Evolutionary conservation across 768 basidiomycete genomes (phyloP).

Genomic region (Lepiota subincarnata): DNA sequence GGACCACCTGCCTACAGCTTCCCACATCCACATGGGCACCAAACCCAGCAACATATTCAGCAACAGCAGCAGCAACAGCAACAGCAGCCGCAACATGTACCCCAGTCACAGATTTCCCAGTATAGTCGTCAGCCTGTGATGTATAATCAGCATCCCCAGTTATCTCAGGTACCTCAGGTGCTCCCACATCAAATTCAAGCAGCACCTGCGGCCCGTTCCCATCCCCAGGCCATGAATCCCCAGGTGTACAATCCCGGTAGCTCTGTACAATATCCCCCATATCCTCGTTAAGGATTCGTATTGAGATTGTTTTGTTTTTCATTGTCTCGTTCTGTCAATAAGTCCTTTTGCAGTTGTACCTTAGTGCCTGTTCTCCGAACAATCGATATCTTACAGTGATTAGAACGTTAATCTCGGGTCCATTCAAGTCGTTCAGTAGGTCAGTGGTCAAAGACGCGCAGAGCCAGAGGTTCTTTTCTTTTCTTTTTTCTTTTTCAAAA

Average conservation of each 20-base stretch:
- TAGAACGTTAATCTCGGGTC: too few species aligned
- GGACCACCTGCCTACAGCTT: constrained; percentile 67
- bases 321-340: constrained; percentile 2
- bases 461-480: too few species aligned
- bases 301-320: not conserved
- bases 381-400: too few species aligned
- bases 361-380: not conserved
- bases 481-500: too few species aligned
- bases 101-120: constrained; percentile 21
- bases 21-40: constrained; percentile 59
- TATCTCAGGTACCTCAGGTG: constrained; percentile 22
- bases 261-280: constrained; percentile 13
- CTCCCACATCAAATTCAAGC: constrained; percentile 11
- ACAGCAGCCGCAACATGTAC: constrained; percentile 26
- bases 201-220: constrained; percentile 4
- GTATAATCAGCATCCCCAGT: constrained; percentile 19
- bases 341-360: not conserved
- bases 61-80: constrained; percentile 30
- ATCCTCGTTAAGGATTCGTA: constrained; percentile 10
- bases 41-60: constrained; percentile 45
- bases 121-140: constrained; percentile 15
- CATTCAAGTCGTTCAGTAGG: too few species aligned
- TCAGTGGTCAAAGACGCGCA: too few species aligned
- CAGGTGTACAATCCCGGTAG: constrained; percentile 12
- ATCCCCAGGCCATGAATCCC: constrained; percentile 12